These are phyloP conservation scores for Collybiopsis luxurians DNA, from an alignment of 768 basidiomycete species.

Conservation along the genomic window DNA sequence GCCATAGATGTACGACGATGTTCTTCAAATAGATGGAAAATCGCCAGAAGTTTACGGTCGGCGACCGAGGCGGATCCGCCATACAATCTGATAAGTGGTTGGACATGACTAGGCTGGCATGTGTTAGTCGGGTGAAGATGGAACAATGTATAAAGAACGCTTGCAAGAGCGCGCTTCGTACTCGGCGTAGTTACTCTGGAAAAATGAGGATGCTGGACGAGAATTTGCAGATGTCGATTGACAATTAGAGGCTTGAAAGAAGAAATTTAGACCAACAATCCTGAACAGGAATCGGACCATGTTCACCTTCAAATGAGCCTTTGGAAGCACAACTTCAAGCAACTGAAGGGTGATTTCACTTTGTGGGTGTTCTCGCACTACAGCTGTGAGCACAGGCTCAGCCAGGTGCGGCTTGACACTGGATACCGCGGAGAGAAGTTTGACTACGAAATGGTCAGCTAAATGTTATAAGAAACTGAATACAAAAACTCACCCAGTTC, in stretches of 20 bases:
- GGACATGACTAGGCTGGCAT: conserved; percentile 81
- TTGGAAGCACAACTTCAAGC: conserved; percentile 35
- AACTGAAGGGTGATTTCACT: conserved; percentile 41
- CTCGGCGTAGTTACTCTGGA: conserved; percentile 37
- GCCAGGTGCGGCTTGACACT: conserved; percentile 54
- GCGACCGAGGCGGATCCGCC: conserved; percentile 62
- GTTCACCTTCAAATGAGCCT: conserved; percentile 61
- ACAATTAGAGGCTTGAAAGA: conserved; percentile 60
- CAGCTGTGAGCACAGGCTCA: conserved; percentile 67
- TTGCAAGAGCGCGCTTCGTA: conserved; percentile 42
- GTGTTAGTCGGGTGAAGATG: conserved; percentile 75
- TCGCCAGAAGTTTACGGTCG: conserved; percentile 66
- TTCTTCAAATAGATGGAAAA: conserved; percentile 77
- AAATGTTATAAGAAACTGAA: neutral
- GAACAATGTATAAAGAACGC: conserved; percentile 68
- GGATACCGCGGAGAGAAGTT: conserved; percentile 25
- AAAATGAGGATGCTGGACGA: conserved; percentile 70
- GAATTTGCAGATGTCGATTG: conserved; percentile 72
- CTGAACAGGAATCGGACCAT: neutral
- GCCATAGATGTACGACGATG: conserved; percentile 66
- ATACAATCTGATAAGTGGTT: conserved; percentile 75
- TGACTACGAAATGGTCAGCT: conserved; percentile 20
- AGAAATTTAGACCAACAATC: neutral
- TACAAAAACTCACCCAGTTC: conserved; percentile 15
- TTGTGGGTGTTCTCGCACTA: conserved; percentile 58